Percentiles rank a stretch among this genome's conserved stretches.
These are phyloP conservation scores for Quercus lobata DNA, from an alignment of 331 rosid species.

Conservation along the genomic window DNA sequence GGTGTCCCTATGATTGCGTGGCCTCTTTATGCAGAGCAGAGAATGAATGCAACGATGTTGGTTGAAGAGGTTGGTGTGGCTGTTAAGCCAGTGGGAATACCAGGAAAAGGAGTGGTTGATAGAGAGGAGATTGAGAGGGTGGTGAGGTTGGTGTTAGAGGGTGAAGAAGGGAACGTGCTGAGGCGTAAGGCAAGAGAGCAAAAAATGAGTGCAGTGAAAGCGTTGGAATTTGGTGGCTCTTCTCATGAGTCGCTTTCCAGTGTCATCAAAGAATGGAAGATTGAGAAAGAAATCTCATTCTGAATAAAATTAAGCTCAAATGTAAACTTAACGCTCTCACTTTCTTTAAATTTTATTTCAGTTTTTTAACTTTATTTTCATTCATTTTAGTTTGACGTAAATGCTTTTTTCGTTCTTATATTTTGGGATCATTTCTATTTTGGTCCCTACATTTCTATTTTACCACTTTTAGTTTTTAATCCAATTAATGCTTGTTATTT, in stretches of 20 bases:
- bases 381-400: too few relatives aligned
- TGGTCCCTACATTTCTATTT: too few relatives aligned
- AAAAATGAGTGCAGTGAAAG: slow-evolving; percentile 5
- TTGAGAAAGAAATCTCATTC: too few relatives aligned
- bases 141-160: slow-evolving; percentile 17
- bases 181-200: slow-evolving; percentile 19
- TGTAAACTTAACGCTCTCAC: fast-evolving
- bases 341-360: too few relatives aligned
- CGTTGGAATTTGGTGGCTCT: slow-evolving; percentile 3
- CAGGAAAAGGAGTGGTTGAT: background rate
- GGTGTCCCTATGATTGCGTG: slow-evolving; percentile 48
- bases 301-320: too few relatives aligned
- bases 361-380: fast-evolving
- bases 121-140: slow-evolving; percentile 33
- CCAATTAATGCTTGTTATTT: too few relatives aligned
- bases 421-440: too few relatives aligned
- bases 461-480: too few relatives aligned
- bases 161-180: slow-evolving; percentile 23
- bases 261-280: background rate
- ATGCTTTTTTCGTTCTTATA: too few relatives aligned
- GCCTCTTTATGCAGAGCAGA: slow-evolving; percentile 56
- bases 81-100: background rate
- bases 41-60: slow-evolving; percentile 38
- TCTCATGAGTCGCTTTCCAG: slow-evolving; percentile 12
- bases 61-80: slow-evolving; percentile 30